These are phyloP conservation scores for Mallotus japonicus DNA, from an alignment of 441 rosid species.

Conservation along the genomic window DNA sequence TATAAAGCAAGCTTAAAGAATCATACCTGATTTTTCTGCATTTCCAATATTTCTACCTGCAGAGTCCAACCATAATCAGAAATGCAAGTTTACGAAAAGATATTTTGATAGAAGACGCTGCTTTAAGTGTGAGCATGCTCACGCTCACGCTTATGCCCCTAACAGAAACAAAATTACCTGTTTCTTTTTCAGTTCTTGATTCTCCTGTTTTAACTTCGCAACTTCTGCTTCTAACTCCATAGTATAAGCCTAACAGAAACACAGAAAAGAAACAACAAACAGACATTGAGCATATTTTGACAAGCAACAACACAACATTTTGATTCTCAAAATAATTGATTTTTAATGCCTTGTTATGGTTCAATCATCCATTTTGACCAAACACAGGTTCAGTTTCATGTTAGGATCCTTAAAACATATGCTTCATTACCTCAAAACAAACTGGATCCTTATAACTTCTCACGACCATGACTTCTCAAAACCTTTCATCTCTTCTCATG, in stretches of 20 bases:
- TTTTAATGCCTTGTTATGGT: neutral
- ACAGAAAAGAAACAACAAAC: constrained; percentile 1
- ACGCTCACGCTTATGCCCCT: constrained; percentile 1
- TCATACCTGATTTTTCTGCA: constrained; percentile 83
- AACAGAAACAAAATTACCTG: constrained; percentile 45
- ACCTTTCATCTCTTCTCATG: constrained; percentile 36
- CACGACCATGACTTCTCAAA: constrained; percentile 40
- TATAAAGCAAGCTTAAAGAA: constrained; percentile 2
- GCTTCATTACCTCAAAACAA: constrained; percentile 38
- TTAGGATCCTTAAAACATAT: constrained; percentile 25
- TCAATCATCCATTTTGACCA: neutral
- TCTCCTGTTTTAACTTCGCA: constrained; percentile 71
- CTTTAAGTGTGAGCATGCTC: neutral
- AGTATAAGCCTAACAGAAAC: constrained; percentile 69
- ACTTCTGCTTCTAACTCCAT: constrained; percentile 88
- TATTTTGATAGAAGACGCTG: neutral
- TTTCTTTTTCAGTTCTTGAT: constrained; percentile 58
- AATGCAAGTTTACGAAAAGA: constrained; percentile 4
- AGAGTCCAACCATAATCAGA: constrained; percentile 25
- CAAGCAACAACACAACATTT: constrained; percentile 11
- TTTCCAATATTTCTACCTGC: constrained; percentile 68
- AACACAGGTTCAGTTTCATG: constrained; percentile 22
- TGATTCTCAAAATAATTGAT: constrained; percentile 8
- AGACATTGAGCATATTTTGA: constrained; percentile 1
- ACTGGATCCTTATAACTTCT: constrained; percentile 33